A percentile compares a stretch with the other conserved stretches of the same genome.
Conservation (phyloP, 441 rosid genomes). For the Rhodomyrtus psidioides region DNA sequence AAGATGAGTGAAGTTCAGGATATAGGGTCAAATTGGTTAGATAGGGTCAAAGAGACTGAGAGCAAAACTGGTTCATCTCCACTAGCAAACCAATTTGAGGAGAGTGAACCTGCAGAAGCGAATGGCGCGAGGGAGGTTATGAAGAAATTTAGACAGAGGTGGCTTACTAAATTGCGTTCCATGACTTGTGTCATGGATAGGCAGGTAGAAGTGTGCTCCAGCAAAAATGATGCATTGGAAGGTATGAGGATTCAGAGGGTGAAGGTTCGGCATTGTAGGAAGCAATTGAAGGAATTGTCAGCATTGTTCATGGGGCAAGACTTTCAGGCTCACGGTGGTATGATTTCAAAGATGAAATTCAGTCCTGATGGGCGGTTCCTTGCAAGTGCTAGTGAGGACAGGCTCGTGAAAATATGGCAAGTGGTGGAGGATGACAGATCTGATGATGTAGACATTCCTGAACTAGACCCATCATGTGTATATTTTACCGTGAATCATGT, state of each 20-base stretch:
- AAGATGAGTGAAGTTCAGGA: slow-evolving; percentile 20
- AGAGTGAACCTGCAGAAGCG: slow-evolving; percentile 23
- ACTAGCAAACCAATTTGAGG: slow-evolving; percentile 21
- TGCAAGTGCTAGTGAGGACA: slow-evolving; percentile 85
- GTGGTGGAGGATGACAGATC: slow-evolving; percentile 58
- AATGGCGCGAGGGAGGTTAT: slow-evolving; percentile 10
- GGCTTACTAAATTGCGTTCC: slow-evolving; percentile 53
- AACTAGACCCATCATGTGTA: slow-evolving; percentile 50
- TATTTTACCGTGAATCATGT: slow-evolving; percentile 61
- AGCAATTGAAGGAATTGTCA: slow-evolving; percentile 69
- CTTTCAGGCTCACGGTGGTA: slow-evolving; percentile 69
- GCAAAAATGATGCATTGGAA: slow-evolving; percentile 3
- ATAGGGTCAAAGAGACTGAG: slow-evolving; percentile 21
- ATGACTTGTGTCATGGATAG: slow-evolving; percentile 40
- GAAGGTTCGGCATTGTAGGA: slow-evolving; percentile 46
- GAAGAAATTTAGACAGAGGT: slow-evolving; percentile 44
- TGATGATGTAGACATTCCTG: slow-evolving; percentile 40
- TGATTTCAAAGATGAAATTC: slow-evolving; percentile 81
- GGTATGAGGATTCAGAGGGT: slow-evolving; percentile 42
- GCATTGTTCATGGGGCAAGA: slow-evolving; percentile 68
- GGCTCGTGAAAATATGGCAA: slow-evolving; percentile 72
- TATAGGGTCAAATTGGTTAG: slow-evolving; percentile 12
- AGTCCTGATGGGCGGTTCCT: slow-evolving; percentile 73
- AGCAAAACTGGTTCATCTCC: slow-evolving; percentile 24
- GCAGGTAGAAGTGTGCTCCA: slow-evolving; percentile 23